Conservation (phyloP, 768 basidiomycete species). For the Cubamyces sp. region DNA sequence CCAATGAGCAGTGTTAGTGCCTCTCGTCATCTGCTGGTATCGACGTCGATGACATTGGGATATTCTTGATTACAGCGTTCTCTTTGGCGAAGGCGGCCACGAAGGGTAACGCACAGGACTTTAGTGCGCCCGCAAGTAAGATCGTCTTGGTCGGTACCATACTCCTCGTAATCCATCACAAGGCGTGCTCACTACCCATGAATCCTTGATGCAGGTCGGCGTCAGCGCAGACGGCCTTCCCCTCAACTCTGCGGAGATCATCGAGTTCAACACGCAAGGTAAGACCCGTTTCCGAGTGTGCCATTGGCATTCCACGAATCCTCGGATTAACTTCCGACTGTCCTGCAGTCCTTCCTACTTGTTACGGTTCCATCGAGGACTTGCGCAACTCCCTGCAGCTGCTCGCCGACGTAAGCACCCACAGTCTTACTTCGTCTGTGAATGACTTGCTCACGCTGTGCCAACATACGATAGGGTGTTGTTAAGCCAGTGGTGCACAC, state of each 20-base stretch:
- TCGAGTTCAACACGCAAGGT: constrained; percentile 1
- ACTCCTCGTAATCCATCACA: not conserved
- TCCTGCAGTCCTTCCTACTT: not conserved
- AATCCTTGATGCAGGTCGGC: not conserved
- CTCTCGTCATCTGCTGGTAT: not conserved
- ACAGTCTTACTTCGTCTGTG: too few species aligned
- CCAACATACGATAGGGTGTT: not conserved
- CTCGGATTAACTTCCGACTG: not conserved
- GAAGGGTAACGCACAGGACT: not conserved
- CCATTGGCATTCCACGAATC: not conserved
- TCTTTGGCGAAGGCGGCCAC: not conserved
- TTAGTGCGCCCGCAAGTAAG: not conserved
- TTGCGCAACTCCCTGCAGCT: not conserved
- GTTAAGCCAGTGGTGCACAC: not conserved
- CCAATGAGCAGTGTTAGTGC: constrained; percentile 27
- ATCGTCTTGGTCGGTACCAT: not conserved
- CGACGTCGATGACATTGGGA: not conserved
- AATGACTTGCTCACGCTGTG: not conserved
- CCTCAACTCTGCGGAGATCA: constrained; percentile 1
- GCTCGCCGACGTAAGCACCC: not conserved
- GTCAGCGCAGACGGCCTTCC: constrained; percentile 3
- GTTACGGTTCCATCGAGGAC: not conserved
- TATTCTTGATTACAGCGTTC: not conserved
- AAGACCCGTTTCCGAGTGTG: not conserved
- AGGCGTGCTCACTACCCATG: not conserved